A percentile compares a stretch with the other conserved stretches of the same genome.
Conservation (phyloP, 2,329 filamentous ascomycete species). For the Colletotrichum musae region DNA sequence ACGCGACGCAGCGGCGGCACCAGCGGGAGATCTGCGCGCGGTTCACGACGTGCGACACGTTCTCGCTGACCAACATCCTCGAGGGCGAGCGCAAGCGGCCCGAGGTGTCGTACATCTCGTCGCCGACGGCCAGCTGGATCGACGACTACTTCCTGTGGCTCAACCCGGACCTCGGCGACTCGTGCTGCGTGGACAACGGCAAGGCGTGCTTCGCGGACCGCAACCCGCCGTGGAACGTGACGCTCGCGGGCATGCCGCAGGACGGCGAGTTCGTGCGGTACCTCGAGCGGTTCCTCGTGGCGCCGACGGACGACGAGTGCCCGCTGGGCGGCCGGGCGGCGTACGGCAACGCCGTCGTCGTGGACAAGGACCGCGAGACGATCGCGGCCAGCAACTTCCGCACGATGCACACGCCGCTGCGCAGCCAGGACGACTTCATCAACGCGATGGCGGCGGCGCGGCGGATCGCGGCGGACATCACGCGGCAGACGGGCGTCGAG, state of each 20-base stretch:
- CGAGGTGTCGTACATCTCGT: conserved; percentile 88
- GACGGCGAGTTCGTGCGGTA: conserved; percentile 92
- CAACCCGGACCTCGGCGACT: conserved; percentile 83
- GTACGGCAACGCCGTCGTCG: conserved; percentile 86
- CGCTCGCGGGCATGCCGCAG: conserved; percentile 91
- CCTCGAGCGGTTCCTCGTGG: conserved; percentile 83
- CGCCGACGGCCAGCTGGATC: conserved; percentile 93
- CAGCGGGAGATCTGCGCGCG: conserved; percentile 92
- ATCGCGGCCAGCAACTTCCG: conserved; percentile 92
- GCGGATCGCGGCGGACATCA: conserved; percentile 86
- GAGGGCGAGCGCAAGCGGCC: conserved; percentile 95
- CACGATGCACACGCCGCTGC: conserved; percentile 87
- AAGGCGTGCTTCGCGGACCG: conserved; percentile 85
- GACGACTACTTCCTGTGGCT: conserved; percentile 93
- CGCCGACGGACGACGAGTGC: conserved; percentile 86
- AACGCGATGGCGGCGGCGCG: conserved; percentile 89
- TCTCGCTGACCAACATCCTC: conserved; percentile 89
- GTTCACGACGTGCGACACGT: conserved; percentile 88
- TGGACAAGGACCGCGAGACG: conserved; percentile 76
- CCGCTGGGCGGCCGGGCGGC: conserved; percentile 90
- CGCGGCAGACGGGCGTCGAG: conserved; percentile 78
- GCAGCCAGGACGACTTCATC: conserved; percentile 94
- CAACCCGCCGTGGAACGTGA: conserved; percentile 88
- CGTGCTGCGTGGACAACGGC: conserved; percentile 79
- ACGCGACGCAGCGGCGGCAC: conserved; percentile 80